Conservation (phyloP, 352 stramenopile species). For the Peronospora farinosa region DNA sequence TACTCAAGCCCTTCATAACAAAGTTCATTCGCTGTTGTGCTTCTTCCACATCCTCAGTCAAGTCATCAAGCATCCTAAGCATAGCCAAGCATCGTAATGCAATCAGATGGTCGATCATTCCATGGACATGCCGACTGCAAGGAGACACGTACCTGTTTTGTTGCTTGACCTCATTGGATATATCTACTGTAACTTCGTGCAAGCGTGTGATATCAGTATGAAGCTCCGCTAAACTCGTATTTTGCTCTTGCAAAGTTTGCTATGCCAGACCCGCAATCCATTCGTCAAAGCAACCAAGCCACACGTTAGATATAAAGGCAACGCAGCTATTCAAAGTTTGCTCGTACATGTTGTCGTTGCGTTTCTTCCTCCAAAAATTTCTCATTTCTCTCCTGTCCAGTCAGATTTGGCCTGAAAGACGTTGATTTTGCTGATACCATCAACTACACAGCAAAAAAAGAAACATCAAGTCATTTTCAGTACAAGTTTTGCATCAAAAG, state of each 20-base stretch:
- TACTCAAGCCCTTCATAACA: slow-evolving; percentile 72
- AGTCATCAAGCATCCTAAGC: slow-evolving; percentile 65
- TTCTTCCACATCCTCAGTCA: slow-evolving; percentile 66
- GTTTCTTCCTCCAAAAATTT: slow-evolving; percentile 54
- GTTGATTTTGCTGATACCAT: slow-evolving; percentile 32
- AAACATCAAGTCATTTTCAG: neutral
- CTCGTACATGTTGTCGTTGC: slow-evolving; percentile 42
- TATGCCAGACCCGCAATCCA: slow-evolving; percentile 7
- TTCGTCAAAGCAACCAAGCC: neutral
- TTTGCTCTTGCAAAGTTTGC: slow-evolving; percentile 70
- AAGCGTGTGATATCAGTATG: slow-evolving; percentile 46
- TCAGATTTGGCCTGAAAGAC: slow-evolving; percentile 13
- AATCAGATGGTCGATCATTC: neutral
- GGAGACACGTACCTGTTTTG: slow-evolving; percentile 59
- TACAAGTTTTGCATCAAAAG: neutral
- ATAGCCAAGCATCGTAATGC: neutral
- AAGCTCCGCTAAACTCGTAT: slow-evolving; percentile 53
- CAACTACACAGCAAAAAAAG: slow-evolving; percentile 21
- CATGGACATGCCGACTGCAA: neutral
- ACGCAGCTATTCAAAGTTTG: neutral
- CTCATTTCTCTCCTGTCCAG: slow-evolving; percentile 38
- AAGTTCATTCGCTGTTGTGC: slow-evolving; percentile 79
- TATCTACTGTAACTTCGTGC: slow-evolving; percentile 62
- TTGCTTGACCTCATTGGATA: slow-evolving; percentile 60
- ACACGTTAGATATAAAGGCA: neutral